Evolutionary conservation across 306 rosid genomes (phyloP).

Genomic region (Acacia melanoxylon): DNA sequence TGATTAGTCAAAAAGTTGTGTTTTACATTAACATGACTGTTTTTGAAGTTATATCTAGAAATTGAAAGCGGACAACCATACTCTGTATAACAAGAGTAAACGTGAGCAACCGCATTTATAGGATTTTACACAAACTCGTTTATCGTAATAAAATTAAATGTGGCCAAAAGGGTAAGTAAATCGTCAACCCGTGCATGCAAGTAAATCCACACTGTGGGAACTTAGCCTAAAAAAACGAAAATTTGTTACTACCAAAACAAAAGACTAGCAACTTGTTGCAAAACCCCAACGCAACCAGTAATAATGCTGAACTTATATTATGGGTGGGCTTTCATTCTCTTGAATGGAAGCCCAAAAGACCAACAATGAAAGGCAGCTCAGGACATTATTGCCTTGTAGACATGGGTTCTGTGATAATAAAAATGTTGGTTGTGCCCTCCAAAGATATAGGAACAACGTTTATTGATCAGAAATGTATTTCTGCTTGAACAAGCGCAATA

Average conservation of each 20-base stretch:
- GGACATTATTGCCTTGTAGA: slow-evolving; percentile 54
- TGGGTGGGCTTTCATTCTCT: slow-evolving; percentile 26
- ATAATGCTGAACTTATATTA: neutral
- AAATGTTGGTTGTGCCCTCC: slow-evolving; percentile 26
- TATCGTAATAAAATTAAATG: neutral
- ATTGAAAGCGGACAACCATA: too few relatives aligned
- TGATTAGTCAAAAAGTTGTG: too few relatives aligned
- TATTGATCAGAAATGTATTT: slow-evolving; percentile 52
- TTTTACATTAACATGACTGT: too few relatives aligned
- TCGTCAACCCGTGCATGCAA: neutral
- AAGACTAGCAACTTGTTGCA: neutral
- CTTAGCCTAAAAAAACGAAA: neutral
- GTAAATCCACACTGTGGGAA: neutral
- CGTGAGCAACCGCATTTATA: neutral
- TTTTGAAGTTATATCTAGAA: too few relatives aligned
- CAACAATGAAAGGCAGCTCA: slow-evolving; percentile 43
- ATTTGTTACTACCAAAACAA: neutral
- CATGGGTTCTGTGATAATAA: slow-evolving; percentile 36
- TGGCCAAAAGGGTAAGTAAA: neutral
- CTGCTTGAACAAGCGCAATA: slow-evolving; percentile 29
- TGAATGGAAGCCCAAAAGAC: slow-evolving; percentile 25
- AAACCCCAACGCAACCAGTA: neutral
- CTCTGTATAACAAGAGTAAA: too few relatives aligned
- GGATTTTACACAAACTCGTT: neutral
- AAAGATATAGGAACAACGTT: slow-evolving; percentile 49